Base-by-base conservation (phyloP, 208 protist species). In the Acanthamoeba triangularis region DNA sequence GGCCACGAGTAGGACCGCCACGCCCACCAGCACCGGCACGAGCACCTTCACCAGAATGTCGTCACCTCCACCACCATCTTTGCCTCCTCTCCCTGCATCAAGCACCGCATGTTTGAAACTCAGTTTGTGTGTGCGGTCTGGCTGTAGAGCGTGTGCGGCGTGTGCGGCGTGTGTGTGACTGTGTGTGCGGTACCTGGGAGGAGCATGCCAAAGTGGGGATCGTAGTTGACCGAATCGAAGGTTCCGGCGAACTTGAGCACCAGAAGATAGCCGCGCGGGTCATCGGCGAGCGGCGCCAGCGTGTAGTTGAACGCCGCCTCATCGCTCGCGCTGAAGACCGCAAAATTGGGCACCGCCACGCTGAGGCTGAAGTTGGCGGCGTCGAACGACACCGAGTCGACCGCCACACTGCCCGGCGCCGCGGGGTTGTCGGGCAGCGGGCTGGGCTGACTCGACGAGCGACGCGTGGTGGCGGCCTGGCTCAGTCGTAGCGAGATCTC, bases 171-270 rank as follows among this genome's bases (percentile, higher is more conserved):
- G 65, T 11, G 25, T 37, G 65, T 35, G n/a, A n/a, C n/a, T n/a
- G 6, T 14, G 28, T 18, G n/a, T 41, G 69, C 6, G 6, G 69
- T 80, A 47, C 37, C 8, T 35, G 69, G 69, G 1, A 80, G 13
- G 25, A 80, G 37, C 35, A 80, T 20, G 37, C 69, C 69, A 80
- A 80, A 80, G 33, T 80, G 30, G 0, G 69, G 69, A 4, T 80
- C 69, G 69, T 80, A 80, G 35, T 80, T 47, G 69, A 80, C 30
- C 37, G n/a, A 44, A 11, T 80, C n/a, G 33, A 80, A 80, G 35
- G 69, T 33, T 0, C 69, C 69, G 20, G 30, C 16, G 69, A 49
- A 80, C 33, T 33, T 41, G 30, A 80, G 20, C 25, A 41, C 25
- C 28, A 80, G 69, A 20, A 23, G 30, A 25, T 80, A 80, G 69